Evolutionary conservation across 2,329 filamentous ascomycete species (phyloP).

Genomic region (Xylaria sp.): DNA sequence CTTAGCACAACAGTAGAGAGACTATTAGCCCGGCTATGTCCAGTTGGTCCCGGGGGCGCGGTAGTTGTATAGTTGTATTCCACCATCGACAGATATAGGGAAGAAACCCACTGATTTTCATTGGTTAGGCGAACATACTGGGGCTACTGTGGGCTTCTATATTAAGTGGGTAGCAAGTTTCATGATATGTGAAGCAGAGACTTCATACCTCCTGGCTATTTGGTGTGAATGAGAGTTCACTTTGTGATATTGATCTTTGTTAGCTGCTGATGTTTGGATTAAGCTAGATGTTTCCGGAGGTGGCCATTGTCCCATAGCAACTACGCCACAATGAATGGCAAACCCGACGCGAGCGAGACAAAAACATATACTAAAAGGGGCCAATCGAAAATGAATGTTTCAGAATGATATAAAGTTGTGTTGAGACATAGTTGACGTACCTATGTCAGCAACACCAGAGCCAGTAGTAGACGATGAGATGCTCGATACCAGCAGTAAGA

Average conservation of each 20-base stretch:
- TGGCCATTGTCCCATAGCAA: constrained; percentile 19
- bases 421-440: not conserved
- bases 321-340: not conserved
- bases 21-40: too few species aligned
- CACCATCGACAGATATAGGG: too few species aligned
- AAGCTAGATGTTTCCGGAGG: constrained; percentile 30
- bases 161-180: too few species aligned
- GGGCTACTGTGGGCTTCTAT: too few species aligned
- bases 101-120: too few species aligned
- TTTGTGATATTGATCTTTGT: constrained; percentile 18
- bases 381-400: not conserved
- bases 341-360: constrained; percentile 4
- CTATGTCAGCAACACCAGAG: not conserved
- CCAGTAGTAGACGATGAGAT: not conserved
- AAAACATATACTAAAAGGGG: not conserved
- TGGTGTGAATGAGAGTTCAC: too few species aligned
- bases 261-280: constrained; percentile 18
- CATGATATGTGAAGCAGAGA: too few species aligned
- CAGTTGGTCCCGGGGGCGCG: too few species aligned
- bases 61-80: too few species aligned
- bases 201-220: too few species aligned
- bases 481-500: not conserved
- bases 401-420: not conserved
- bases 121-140: too few species aligned
- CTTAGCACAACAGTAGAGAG: too few species aligned